Percentiles rank a stretch among this genome's conserved stretches.
Conservation (phyloP, 202 grass and related monocot species). For the Hordeum pubiflorum region DNA sequence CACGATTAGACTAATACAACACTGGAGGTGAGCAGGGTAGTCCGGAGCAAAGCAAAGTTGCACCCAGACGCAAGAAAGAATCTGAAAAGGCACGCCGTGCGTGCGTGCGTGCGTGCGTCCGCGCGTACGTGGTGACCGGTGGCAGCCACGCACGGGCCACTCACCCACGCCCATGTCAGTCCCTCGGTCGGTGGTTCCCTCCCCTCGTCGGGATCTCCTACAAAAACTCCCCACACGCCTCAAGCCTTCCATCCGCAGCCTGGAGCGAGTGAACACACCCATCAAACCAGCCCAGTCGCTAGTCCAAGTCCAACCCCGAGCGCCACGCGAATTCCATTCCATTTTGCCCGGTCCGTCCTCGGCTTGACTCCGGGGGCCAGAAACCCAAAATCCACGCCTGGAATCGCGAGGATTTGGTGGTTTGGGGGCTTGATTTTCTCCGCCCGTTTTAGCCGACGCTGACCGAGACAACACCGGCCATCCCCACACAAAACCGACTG, state of each 20-base stretch:
- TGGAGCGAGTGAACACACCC: no score
- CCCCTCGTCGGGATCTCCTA: neutral
- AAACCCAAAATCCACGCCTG: neutral
- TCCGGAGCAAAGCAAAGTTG: neutral
- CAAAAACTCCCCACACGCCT: conserved; percentile 20
- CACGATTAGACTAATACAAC: neutral
- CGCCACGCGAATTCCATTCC: neutral
- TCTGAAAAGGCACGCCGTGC: neutral
- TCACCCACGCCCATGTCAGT: neutral
- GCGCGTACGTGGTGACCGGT: neutral
- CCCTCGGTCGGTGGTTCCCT: neutral
- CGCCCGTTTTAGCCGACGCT: conserved; percentile 38
- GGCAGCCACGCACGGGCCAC: conserved; percentile 7
- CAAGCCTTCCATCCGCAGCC: neutral
- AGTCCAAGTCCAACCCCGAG: conserved; percentile 6
- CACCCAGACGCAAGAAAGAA: neutral
- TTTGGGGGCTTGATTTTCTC: neutral
- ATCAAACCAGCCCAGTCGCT: no score
- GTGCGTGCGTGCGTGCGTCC: no score
- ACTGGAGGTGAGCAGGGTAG: neutral
- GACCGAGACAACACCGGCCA: conserved; percentile 36
- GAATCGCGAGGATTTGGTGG: neutral
- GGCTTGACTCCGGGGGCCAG: neutral
- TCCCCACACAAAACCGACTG: neutral
- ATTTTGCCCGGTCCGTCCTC: neutral